phyloP scores from a whole-genome alignment of 768 basidiomycete species.

The Chlorophyllum brunneum region DNA sequence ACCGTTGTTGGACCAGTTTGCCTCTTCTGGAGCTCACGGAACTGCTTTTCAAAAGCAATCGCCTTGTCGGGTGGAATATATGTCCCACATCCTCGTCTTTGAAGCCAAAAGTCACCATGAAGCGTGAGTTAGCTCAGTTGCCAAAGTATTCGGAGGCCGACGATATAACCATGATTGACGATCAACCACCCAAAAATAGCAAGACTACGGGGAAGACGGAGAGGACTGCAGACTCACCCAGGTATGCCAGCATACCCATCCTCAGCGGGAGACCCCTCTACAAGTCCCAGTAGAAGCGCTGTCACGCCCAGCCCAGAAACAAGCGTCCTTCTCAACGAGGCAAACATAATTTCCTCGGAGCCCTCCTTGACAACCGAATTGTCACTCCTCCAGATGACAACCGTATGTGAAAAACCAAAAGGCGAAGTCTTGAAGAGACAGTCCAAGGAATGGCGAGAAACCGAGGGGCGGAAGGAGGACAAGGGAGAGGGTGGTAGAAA shows the following conservation, averaged over 20 bases:
- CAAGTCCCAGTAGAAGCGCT: neutral
- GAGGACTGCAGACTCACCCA: neutral
- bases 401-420: too few species aligned
- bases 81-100: slow-evolving; percentile 19
- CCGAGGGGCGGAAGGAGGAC: too few species aligned
- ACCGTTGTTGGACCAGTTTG: neutral
- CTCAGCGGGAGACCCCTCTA: neutral
- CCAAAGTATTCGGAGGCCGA: too few species aligned
- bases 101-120: neutral
- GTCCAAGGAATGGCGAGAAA: too few species aligned
- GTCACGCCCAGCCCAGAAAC: neutral
- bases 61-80: slow-evolving; percentile 17
- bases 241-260: neutral
- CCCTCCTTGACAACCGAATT: too few species aligned
- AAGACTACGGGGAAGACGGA: too few species aligned
- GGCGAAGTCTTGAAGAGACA: too few species aligned
- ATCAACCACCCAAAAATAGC: too few species aligned
- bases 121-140: too few species aligned
- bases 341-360: neutral
- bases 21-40: slow-evolving; percentile 1
- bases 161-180: too few species aligned
- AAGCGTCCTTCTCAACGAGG: neutral
- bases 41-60: neutral
- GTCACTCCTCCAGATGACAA: too few species aligned
- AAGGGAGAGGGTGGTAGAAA: too few species aligned